phyloP scores from a whole-genome alignment of 164 flowering plant genomes.

The Protea cynaroides region DNA sequence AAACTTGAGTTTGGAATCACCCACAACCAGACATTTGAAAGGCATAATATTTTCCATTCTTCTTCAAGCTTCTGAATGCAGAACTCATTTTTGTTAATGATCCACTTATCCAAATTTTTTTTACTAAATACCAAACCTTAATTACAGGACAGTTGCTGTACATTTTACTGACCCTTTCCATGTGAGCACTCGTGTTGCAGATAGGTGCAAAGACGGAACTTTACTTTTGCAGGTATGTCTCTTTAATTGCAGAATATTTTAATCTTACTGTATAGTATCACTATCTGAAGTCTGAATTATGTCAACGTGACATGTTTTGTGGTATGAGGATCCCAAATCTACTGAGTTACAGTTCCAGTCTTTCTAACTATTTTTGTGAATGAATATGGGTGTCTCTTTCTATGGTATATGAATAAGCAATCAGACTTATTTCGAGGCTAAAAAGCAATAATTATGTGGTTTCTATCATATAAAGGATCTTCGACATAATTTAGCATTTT shows the following conservation, averaged over 20 bases:
- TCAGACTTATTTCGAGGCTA: too few species aligned
- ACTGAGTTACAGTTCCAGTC: too few species aligned
- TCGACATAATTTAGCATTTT: too few species aligned
- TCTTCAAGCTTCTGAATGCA: constrained; percentile 1
- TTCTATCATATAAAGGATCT: too few species aligned
- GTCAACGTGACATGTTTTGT: too few species aligned
- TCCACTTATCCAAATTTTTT: constrained; percentile 1
- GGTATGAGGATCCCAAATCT: too few species aligned
- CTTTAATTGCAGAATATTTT: not conserved
- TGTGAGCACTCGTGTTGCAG: constrained; percentile 71
- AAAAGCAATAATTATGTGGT: too few species aligned
- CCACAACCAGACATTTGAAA: constrained; percentile 89
- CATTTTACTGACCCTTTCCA: constrained; percentile 96
- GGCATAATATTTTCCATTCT: constrained; percentile 30
- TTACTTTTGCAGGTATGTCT: constrained; percentile 75
- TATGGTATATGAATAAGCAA: too few species aligned
- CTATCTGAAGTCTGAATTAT: not conserved
- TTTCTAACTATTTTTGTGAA: too few species aligned
- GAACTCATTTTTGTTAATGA: not conserved
- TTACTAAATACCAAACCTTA: constrained; percentile 3
- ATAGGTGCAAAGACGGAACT: constrained; percentile 77
- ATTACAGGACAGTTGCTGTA: constrained; percentile 80
- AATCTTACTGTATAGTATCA: not conserved
- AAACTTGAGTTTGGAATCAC: constrained; percentile 90
- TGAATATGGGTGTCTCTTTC: too few species aligned